Conservation (phyloP, 768 basidiomycete species). For the Omphalotus guepiniiformis region DNA sequence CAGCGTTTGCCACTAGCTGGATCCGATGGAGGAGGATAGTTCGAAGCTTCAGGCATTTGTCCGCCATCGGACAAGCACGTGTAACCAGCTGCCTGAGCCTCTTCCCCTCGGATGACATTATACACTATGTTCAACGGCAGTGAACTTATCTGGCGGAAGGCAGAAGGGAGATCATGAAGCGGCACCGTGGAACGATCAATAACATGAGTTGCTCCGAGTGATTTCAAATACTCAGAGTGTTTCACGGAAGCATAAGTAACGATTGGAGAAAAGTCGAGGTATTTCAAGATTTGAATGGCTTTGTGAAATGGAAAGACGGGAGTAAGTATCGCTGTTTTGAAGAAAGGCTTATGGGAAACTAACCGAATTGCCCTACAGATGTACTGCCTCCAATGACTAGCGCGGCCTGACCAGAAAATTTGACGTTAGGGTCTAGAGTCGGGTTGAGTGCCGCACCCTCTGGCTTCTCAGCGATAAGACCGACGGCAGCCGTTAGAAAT, state of each 20-base stretch:
- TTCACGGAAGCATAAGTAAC: constrained; percentile 33
- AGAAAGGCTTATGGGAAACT: too few relatives aligned
- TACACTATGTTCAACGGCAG: not conserved
- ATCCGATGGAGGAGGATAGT: not conserved
- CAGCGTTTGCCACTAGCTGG: too few relatives aligned
- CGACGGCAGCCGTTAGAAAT: constrained; percentile 26
- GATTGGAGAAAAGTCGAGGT: constrained; percentile 16
- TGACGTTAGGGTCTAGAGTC: constrained; percentile 18
- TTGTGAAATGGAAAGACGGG: too few relatives aligned
- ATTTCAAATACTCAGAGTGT: constrained; percentile 26
- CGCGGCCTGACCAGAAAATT: constrained; percentile 21
- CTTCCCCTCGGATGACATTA: not conserved
- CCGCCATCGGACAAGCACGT: not conserved
- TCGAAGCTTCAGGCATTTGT: constrained; percentile 3
- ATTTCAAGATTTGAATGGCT: constrained; percentile 6
- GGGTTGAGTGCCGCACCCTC: constrained; percentile 14
- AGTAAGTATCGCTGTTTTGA: too few relatives aligned
- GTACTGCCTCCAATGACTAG: constrained; percentile 12
- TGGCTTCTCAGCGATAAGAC: constrained; percentile 15
- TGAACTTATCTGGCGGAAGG: not conserved
- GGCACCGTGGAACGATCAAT: constrained; percentile 22
- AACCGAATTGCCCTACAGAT: constrained; percentile 13
- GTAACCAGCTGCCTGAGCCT: not conserved
- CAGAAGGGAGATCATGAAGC: not conserved
- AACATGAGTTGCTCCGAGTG: constrained; percentile 37